phyloP scores from a whole-genome alignment of 768 basidiomycete genomes.

The Collybia sordida region DNA sequence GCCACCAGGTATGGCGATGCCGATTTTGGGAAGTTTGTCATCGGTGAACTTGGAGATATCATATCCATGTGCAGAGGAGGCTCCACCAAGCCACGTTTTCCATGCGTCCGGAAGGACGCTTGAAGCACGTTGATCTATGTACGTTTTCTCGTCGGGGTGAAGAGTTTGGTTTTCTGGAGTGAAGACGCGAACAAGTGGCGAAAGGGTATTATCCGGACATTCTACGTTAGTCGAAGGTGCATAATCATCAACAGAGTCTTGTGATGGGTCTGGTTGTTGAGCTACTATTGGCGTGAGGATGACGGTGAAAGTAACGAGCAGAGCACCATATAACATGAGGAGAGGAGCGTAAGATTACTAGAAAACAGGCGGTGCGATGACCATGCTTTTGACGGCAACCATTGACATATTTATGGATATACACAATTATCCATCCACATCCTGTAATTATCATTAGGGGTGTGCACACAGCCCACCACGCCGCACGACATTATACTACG shows the following conservation, averaged over 20 bases:
- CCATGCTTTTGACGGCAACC: too few relatives aligned
- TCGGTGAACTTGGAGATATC: constrained; percentile 41
- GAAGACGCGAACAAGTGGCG: constrained; percentile 50
- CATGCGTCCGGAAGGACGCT: constrained; percentile 47
- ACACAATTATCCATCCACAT: too few relatives aligned
- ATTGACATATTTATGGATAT: too few relatives aligned
- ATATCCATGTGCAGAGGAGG: constrained; percentile 55
- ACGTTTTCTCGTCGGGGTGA: constrained; percentile 46
- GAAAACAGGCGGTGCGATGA: too few relatives aligned
- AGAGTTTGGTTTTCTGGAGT: constrained; percentile 51
- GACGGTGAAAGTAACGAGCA: constrained; percentile 10
- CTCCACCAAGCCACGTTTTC: constrained; percentile 57
- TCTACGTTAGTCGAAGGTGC: constrained; percentile 47
- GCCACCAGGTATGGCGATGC: constrained; percentile 69
- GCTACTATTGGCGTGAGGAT: constrained; percentile 12
- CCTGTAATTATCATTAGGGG: too few relatives aligned
- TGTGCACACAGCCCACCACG: too few relatives aligned
- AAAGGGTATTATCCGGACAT: constrained; percentile 50
- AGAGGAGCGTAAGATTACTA: too few relatives aligned
- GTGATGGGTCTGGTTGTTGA: constrained; percentile 15
- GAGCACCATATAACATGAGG: not conserved
- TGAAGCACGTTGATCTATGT: constrained; percentile 42
- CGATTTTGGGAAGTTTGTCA: constrained; percentile 48
- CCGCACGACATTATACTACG: too few relatives aligned
- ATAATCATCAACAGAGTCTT: constrained; percentile 43